A percentile compares a stretch with the other conserved stretches of the same genome.
Evolutionary conservation across 371 early-diverging fungal species (phyloP).

Genomic region (Lichtheimia ornata): DNA sequence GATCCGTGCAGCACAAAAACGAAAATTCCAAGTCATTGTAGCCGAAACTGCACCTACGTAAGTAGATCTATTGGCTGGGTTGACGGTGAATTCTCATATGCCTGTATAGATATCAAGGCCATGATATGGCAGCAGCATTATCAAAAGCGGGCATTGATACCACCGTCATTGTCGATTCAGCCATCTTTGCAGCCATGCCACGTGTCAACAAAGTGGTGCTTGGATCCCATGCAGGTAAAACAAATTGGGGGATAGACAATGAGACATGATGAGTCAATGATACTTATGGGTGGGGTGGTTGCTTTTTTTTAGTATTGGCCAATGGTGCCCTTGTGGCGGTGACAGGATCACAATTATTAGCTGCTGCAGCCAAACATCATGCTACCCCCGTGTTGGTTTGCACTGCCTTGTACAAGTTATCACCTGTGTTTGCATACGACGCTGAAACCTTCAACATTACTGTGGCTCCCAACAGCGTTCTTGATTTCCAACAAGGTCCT

Average conservation of each 20-base stretch:
- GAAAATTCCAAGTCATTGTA: conserved; percentile 92
- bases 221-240: conserved; percentile 85
- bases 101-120: conserved; percentile 70
- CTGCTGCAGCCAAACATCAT: conserved; percentile 91
- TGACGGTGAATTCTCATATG: too few relatives aligned
- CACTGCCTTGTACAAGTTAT: conserved; percentile 83
- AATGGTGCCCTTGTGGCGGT: conserved; percentile 91
- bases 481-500: conserved; percentile 77
- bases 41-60: conserved; percentile 90
- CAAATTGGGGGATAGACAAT: not conserved
- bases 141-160: conserved; percentile 86
- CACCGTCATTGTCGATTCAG: conserved; percentile 90
- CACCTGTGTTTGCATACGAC: conserved; percentile 89
- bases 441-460: conserved; percentile 79
- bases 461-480: conserved; percentile 80
- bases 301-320: conserved; percentile 66
- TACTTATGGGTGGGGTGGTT: not conserved
- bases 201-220: conserved; percentile 96
- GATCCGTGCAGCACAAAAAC: conserved; percentile 80
- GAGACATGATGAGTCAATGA: not conserved
- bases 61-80: conserved; percentile 8
- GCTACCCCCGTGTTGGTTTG: conserved; percentile 88
- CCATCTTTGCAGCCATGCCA: conserved; percentile 96
- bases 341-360: conserved; percentile 81
- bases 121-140: conserved; percentile 80